Conservation (phyloP, 805 yeast species). For the Dipodascopsis tothii region DNA sequence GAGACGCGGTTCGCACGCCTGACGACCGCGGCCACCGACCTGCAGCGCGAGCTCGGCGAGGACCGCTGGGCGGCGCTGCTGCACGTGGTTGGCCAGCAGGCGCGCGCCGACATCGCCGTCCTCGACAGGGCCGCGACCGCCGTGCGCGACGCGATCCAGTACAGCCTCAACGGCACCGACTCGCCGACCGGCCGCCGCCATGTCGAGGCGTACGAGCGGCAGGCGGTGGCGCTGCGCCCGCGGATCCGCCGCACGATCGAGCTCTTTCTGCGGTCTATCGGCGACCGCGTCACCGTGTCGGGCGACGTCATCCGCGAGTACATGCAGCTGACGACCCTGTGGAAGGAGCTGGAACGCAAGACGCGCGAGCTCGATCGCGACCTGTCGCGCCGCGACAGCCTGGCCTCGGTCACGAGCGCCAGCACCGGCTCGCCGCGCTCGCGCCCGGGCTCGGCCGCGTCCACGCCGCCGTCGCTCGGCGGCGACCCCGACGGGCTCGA, state of each 20-base stretch:
- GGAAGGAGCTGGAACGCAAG: not conserved
- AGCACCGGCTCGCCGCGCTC: slow-evolving; percentile 1
- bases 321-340: not conserved
- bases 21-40: slow-evolving; percentile 1
- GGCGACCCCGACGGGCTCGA: slow-evolving; percentile 1
- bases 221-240: slow-evolving; percentile 1
- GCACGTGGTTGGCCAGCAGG: slow-evolving; percentile 5
- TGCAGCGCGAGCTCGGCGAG: slow-evolving; percentile 13
- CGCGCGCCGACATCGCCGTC: not conserved
- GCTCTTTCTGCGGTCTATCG: not conserved
- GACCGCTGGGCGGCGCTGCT: slow-evolving; percentile 13
- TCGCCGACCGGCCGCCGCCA: not conserved
- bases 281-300: not conserved
- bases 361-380: not conserved
- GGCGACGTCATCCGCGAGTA: not conserved
- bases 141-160: not conserved
- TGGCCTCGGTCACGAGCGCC: not conserved
- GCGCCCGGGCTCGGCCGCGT: slow-evolving; percentile 7
- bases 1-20: slow-evolving; percentile 8
- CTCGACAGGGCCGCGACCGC: not conserved
- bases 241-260: not conserved
- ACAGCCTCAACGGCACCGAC: not conserved
- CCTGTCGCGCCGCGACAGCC: not conserved
- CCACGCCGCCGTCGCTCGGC: slow-evolving; percentile 5
- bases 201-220: not conserved